phyloP scores from a whole-genome alignment of 768 basidiomycete genomes.

The Gloeopeniophorella convolvens region DNA sequence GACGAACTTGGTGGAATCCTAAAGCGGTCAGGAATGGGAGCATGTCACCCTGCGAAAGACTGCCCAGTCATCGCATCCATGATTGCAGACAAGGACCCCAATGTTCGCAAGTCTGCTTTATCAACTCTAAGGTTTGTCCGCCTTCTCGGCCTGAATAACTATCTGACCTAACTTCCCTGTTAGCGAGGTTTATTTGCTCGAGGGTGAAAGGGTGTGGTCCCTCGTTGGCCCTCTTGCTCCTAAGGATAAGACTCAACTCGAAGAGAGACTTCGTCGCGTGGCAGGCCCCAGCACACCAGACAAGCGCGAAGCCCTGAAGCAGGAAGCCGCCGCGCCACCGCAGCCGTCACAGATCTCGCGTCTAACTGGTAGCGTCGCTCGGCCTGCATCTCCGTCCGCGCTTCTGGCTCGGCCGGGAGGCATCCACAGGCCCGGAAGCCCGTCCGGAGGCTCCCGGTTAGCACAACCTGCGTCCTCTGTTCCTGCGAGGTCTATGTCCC shows the following conservation, averaged over 20 bases:
- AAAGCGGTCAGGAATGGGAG: constrained; percentile 74
- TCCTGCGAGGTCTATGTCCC: constrained; percentile 32
- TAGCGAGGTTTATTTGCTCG: constrained; percentile 75
- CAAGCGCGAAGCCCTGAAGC: constrained; percentile 31
- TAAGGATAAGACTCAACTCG: constrained; percentile 89
- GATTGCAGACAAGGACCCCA: constrained; percentile 85
- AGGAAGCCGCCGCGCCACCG: constrained; percentile 36
- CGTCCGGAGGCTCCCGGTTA: constrained; percentile 38
- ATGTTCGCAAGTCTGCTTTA: constrained; percentile 83
- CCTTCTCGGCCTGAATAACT: constrained; percentile 6
- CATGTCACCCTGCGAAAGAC: constrained; percentile 76
- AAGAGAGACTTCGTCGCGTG: constrained; percentile 83
- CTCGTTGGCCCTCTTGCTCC: constrained; percentile 67
- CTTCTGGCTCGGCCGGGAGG: constrained; percentile 35
- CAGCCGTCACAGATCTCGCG: constrained; percentile 45
- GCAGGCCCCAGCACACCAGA: constrained; percentile 52
- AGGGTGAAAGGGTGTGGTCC: constrained; percentile 83
- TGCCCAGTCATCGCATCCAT: constrained; percentile 70
- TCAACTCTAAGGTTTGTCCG: constrained; percentile 65
- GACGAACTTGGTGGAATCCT: constrained; percentile 76
- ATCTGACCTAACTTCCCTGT: not conserved
- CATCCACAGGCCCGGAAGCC: constrained; percentile 44
- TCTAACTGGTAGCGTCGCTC: constrained; percentile 38
- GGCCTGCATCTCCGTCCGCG: constrained; percentile 46
- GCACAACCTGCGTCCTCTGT: constrained; percentile 40